A percentile compares a stretch with the other conserved stretches of the same genome.
Evolutionary conservation across 805 yeast species (phyloP).

Genomic region (Nadsonia fulvescens): DNA sequence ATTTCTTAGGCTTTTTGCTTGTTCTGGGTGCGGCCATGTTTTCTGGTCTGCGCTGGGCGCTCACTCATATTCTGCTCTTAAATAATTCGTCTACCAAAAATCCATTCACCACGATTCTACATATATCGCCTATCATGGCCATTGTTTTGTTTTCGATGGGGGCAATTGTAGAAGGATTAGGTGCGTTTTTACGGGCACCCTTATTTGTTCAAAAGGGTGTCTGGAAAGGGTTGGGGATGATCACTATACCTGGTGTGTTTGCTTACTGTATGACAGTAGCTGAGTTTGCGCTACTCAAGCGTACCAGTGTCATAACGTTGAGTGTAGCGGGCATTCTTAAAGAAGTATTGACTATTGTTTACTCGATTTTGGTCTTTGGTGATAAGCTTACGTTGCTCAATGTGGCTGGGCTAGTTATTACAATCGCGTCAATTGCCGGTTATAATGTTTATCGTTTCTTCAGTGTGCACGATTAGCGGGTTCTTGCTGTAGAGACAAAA

Average conservation of each 20-base stretch:
- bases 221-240: constrained; percentile 32
- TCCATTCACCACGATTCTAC: constrained; percentile 70
- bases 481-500: too few species aligned
- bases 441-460: constrained; percentile 47
- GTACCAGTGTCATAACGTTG: constrained; percentile 70
- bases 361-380: constrained; percentile 50
- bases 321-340: constrained; percentile 87
- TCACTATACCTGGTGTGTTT: constrained; percentile 65
- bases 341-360: constrained; percentile 68
- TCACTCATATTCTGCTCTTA: constrained; percentile 67
- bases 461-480: too few species aligned
- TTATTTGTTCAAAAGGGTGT: constrained; percentile 53
- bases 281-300: constrained; percentile 67
- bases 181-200: constrained; percentile 29
- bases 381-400: constrained; percentile 56
- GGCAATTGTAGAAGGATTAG: constrained; percentile 48
- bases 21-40: constrained; percentile 65
- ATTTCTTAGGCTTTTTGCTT: constrained; percentile 43
- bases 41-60: constrained; percentile 89
- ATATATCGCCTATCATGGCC: constrained; percentile 75
- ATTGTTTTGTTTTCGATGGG: constrained; percentile 44
- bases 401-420: constrained; percentile 52
- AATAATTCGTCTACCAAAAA: constrained; percentile 30
- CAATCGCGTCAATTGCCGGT: constrained; percentile 64
- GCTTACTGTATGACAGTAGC: constrained; percentile 76